Percentiles rank a stretch among this genome's conserved stretches.
phyloP scores from a whole-genome alignment of 2,329 filamentous ascomycete genomes.

The Hypoxylon sp. region DNA sequence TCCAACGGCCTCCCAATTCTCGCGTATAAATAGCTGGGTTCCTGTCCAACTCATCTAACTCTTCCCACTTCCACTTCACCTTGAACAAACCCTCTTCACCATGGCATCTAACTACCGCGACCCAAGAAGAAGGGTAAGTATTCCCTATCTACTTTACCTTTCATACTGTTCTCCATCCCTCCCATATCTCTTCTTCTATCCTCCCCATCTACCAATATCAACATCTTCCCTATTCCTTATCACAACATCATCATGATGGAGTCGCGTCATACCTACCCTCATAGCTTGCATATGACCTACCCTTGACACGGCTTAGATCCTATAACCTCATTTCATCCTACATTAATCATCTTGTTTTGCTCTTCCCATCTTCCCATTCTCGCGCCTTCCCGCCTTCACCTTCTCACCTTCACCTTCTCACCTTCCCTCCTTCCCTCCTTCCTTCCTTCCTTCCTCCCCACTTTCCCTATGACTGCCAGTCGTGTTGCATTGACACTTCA shows the following conservation, averaged over 20 bases:
- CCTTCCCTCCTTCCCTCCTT: too few species aligned
- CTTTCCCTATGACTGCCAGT: too few species aligned
- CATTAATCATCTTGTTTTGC: not conserved
- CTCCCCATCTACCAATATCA: not conserved
- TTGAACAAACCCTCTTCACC: not conserved
- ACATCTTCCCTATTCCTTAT: not conserved
- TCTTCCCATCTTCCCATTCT: too few species aligned
- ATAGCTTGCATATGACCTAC: not conserved
- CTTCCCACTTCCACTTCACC: not conserved
- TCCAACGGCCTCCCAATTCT: not conserved
- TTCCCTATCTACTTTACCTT: not conserved
- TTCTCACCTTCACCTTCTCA: too few species aligned
- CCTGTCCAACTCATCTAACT: not conserved
- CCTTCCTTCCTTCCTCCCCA: too few species aligned
- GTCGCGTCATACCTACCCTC: not conserved
- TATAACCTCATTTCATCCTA: not conserved
- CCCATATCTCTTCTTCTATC: not conserved
- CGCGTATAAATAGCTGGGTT: not conserved
- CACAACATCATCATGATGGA: not conserved
- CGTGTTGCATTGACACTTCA: too few species aligned
- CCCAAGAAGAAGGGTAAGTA: not conserved
- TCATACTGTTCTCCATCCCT: not conserved
- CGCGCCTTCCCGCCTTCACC: too few species aligned
- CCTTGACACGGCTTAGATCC: not conserved
- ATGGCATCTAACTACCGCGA: not conserved